Conservation (phyloP, 2,329 filamentous ascomycete genomes). For the Neurospora sp. region DNA sequence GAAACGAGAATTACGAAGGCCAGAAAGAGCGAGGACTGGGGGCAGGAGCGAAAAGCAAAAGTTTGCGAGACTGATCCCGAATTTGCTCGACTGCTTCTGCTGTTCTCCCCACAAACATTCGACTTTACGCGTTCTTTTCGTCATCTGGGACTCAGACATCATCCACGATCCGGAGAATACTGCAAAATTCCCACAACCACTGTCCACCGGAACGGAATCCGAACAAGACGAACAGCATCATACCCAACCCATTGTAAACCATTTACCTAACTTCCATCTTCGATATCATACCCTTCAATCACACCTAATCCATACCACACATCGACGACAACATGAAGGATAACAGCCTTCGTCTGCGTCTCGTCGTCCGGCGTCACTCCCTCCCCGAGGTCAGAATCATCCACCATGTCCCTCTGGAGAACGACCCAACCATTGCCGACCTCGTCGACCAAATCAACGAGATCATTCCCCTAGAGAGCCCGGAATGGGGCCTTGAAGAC, state of each 20-base stretch:
- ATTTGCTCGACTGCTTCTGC: background rate
- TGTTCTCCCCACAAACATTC: background rate
- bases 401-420: conserved; percentile 52
- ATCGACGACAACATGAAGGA: conserved; percentile 22
- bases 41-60: background rate
- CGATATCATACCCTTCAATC: background rate
- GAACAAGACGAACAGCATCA: background rate
- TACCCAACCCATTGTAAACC: background rate
- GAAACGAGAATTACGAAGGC: background rate
- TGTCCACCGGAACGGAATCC: background rate
- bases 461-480: conserved; percentile 69
- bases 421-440: conserved; percentile 61
- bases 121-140: background rate
- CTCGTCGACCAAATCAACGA: conserved; percentile 73
- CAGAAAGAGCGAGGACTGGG: background rate
- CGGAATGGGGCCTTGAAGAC: conserved; percentile 79
- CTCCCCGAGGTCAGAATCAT: conserved; percentile 64
- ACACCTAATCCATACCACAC: background rate
- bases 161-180: background rate
- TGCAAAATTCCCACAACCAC: background rate
- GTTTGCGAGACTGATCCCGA: background rate
- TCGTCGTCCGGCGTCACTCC: conserved; percentile 62
- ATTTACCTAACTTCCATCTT: background rate
- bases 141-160: background rate
- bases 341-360: conserved; percentile 56